Evolutionary conservation across 495 filamentous ascomycete genomes (phyloP).

Genomic region (Hamigera avellanea): DNA sequence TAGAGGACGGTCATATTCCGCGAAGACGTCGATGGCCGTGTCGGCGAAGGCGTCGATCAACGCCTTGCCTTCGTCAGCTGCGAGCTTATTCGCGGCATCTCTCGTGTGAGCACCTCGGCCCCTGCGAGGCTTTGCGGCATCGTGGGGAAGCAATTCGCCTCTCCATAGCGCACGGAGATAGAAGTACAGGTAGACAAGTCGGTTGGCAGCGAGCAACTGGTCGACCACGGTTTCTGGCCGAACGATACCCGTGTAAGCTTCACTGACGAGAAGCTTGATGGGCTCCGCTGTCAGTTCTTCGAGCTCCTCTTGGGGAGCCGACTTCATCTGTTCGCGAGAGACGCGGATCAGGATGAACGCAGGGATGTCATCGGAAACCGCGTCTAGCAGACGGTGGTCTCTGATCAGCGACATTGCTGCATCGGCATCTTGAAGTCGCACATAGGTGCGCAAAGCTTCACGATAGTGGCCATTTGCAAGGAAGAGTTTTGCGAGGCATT

Average conservation of each 20-base stretch:
- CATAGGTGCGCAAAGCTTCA: slow-evolving; percentile 80
- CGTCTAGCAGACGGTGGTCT: slow-evolving; percentile 73
- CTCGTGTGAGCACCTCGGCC: slow-evolving; percentile 26
- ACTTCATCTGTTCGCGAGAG: slow-evolving; percentile 55
- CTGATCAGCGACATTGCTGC: slow-evolving; percentile 73
- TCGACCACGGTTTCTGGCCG: slow-evolving; percentile 62
- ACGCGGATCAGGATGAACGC: slow-evolving; percentile 81
- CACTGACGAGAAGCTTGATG: slow-evolving; percentile 76
- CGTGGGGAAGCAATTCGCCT: slow-evolving; percentile 43
- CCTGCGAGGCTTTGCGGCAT: slow-evolving; percentile 23
- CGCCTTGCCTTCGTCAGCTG: slow-evolving; percentile 52
- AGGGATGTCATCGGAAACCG: slow-evolving; percentile 77
- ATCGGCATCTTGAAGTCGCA: slow-evolving; percentile 83
- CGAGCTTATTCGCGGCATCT: slow-evolving; percentile 33
- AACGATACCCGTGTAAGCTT: slow-evolving; percentile 80
- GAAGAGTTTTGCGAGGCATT: slow-evolving; percentile 72
- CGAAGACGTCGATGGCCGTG: slow-evolving; percentile 74
- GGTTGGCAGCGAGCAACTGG: slow-evolving; percentile 50
- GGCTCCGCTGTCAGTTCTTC: slow-evolving; percentile 69
- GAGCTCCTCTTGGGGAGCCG: slow-evolving; percentile 56
- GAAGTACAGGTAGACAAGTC: slow-evolving; percentile 72
- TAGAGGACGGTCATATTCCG: slow-evolving; percentile 63
- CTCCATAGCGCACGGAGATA: slow-evolving; percentile 81
- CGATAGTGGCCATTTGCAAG: slow-evolving; percentile 65
- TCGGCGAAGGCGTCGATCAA: slow-evolving; percentile 80